Evolutionary conservation across 2,329 filamentous ascomycete genomes (phyloP).

Genomic region (Aspergillus sp.): DNA sequence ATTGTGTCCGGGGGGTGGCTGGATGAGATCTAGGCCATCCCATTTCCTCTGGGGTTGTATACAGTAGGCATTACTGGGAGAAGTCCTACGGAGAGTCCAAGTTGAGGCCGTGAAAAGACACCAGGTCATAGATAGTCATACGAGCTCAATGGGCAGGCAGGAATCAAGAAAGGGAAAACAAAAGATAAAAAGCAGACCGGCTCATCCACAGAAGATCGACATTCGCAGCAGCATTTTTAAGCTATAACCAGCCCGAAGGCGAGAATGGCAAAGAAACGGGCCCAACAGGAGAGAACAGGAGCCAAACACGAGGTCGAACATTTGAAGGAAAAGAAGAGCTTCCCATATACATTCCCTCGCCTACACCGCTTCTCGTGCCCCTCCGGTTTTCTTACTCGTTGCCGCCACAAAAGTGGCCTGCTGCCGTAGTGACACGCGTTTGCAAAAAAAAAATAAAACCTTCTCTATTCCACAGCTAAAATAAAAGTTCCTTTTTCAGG

Average conservation of each 20-base stretch:
- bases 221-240: constrained; percentile 12
- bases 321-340: constrained; percentile 25
- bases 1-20: not conserved
- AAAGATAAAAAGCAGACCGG: not conserved
- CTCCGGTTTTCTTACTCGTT: constrained; percentile 18
- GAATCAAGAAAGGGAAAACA: no score
- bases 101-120: not conserved
- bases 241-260: constrained; percentile 18
- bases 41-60: not conserved
- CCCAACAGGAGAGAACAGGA: constrained; percentile 27
- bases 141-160: not conserved
- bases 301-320: constrained; percentile 28
- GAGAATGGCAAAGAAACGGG: constrained; percentile 19
- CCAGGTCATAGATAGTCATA: constrained; percentile 5
- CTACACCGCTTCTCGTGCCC: constrained; percentile 21
- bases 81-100: not conserved
- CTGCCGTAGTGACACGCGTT: constrained; percentile 25
- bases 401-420: constrained; percentile 20
- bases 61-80: no score
- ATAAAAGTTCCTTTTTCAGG: constrained; percentile 44
- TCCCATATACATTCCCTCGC: constrained; percentile 24
- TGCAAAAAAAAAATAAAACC: constrained; percentile 29
- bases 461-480: constrained; percentile 45
- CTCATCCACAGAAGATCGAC: constrained; percentile 14
- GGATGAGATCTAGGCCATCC: not conserved